Evolutionary conservation across 2,329 filamentous ascomycete genomes (phyloP).

Genomic region (Aspergillus sp.): DNA sequence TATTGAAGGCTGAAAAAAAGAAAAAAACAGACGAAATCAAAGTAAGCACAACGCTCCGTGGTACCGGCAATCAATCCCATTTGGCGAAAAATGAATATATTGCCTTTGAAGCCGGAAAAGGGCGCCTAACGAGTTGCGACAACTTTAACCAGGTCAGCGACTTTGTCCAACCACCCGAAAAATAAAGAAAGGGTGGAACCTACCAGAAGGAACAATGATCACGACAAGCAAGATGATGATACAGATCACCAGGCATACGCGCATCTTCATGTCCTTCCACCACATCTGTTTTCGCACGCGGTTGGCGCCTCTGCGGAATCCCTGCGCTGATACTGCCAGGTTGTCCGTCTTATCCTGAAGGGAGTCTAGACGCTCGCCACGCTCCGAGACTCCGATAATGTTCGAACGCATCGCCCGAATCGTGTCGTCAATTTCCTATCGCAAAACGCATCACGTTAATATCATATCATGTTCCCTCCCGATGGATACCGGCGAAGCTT

Average conservation of each 20-base stretch:
- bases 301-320: conserved; percentile 94
- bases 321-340: conserved; percentile 83
- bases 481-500: conserved; percentile 40
- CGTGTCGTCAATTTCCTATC: conserved; percentile 92
- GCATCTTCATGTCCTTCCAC: conserved; percentile 99
- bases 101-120: conserved; percentile 5
- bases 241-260: conserved; percentile 86
- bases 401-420: conserved; percentile 95
- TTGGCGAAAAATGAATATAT: neutral
- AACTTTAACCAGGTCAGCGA: conserved; percentile 21
- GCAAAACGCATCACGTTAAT: neutral
- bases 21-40: neutral
- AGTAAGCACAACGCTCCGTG: neutral
- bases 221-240: conserved; percentile 86
- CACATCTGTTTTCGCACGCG: conserved; percentile 96
- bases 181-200: conserved; percentile 23
- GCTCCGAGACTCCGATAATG: conserved; percentile 91
- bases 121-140: conserved; percentile 36
- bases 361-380: conserved; percentile 78
- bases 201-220: conserved; percentile 91
- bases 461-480: neutral
- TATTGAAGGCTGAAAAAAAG: conserved; percentile 28
- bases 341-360: conserved; percentile 92
- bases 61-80: neutral
- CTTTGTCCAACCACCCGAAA: neutral